These are phyloP conservation scores for Avena atlantica DNA, from an alignment of 176 grass and related monocot genomes.

Conservation along the genomic window DNA sequence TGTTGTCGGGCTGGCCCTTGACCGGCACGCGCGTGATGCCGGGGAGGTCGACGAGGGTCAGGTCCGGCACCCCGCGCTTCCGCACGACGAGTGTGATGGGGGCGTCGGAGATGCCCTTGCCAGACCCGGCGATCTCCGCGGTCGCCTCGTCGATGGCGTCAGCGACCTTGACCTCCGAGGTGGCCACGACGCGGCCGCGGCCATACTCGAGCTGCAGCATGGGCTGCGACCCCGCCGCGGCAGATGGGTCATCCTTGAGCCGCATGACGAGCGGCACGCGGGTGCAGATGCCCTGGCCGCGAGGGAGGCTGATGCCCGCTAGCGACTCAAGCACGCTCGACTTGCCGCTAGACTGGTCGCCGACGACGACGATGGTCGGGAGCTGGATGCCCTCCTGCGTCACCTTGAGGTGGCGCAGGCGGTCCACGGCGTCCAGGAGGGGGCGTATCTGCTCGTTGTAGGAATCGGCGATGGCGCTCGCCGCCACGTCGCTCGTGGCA, in stretches of 20 bases:
- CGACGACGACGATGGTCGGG: constrained; percentile 66
- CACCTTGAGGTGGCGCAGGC: constrained; percentile 62
- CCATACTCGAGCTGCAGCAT: constrained; percentile 52
- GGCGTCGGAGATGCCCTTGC: constrained; percentile 60
- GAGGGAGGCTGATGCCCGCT: constrained; percentile 69
- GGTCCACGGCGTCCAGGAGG: too few species aligned
- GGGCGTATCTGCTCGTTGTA: constrained; percentile 18
- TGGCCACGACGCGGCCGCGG: constrained; percentile 42
- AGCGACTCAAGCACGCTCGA: constrained; percentile 69
- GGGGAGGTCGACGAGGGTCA: constrained; percentile 61
- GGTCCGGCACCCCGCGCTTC: constrained; percentile 58
- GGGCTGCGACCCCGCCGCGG: not conserved
- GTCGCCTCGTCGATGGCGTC: constrained; percentile 45
- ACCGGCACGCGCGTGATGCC: constrained; percentile 69
- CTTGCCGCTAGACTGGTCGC: constrained; percentile 68
- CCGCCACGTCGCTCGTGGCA: too few species aligned
- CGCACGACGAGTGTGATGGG: constrained; percentile 67
- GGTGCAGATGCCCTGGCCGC: constrained; percentile 75
- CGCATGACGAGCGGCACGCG: constrained; percentile 68
- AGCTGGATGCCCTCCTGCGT: constrained; percentile 74
- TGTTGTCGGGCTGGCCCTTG: constrained; percentile 51
- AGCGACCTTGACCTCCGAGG: constrained; percentile 36
- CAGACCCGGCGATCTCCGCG: constrained; percentile 49
- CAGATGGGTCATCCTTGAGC: constrained; percentile 49
- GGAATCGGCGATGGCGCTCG: too few species aligned